phyloP scores from a whole-genome alignment of 345 rosid species.

The Brassica nigra region DNA sequence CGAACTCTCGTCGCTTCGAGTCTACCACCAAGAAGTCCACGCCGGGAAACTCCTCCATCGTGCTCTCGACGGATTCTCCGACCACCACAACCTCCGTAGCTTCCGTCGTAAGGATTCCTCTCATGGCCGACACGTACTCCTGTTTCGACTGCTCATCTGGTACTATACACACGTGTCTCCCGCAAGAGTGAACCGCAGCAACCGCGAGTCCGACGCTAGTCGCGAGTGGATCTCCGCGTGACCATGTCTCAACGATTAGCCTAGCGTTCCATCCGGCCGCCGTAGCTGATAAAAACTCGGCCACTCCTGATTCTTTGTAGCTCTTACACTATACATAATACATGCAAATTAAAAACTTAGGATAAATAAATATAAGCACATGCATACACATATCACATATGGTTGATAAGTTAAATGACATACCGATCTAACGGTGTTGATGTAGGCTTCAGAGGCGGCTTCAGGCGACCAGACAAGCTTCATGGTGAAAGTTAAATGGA shows the following conservation, averaged over 20 bases:
- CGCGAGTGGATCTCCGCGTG: constrained; percentile 58
- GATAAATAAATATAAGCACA: neutral
- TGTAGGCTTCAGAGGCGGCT: constrained; percentile 68
- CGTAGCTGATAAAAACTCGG: constrained; percentile 81
- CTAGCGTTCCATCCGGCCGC: constrained; percentile 91
- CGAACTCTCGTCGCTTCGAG: constrained; percentile 57
- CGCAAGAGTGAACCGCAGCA: constrained; percentile 68
- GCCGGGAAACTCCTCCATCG: constrained; percentile 51
- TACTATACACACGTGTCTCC: constrained; percentile 77
- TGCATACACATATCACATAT: neutral
- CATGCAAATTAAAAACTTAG: neutral
- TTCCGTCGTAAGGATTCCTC: constrained; percentile 20
- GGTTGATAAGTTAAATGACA: constrained; percentile 13
- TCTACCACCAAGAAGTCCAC: constrained; percentile 81
- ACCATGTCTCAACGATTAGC: constrained; percentile 77
- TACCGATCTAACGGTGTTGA: constrained; percentile 69
- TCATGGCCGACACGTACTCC: constrained; percentile 52
- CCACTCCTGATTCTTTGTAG: constrained; percentile 58
- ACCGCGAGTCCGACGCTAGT: constrained; percentile 77
- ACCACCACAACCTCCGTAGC: constrained; percentile 46
- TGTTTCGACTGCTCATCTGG: constrained; percentile 68
- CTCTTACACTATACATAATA: constrained; percentile 48
- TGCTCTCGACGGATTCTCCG: constrained; percentile 58
- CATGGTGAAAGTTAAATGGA: constrained; percentile 44
- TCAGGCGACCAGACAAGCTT: constrained; percentile 93